These are phyloP conservation scores for Fusarium xylarioides DNA, from an alignment of 2,329 filamentous ascomycete species.

Conservation along the genomic window DNA sequence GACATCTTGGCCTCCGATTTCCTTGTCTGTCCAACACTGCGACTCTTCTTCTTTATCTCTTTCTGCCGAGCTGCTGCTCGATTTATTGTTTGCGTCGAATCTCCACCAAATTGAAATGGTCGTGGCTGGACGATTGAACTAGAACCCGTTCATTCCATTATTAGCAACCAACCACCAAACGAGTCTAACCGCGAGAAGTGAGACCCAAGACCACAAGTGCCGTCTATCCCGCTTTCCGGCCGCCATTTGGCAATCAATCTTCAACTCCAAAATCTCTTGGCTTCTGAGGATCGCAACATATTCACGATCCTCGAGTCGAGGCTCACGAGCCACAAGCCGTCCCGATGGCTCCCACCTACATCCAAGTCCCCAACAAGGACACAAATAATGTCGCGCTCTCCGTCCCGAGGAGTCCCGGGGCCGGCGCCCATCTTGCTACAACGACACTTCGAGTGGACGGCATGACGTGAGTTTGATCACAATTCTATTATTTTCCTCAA, in stretches of 20 bases:
- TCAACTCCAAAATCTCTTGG: slow-evolving; percentile 10
- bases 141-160: slow-evolving; percentile 26
- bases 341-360: slow-evolving; percentile 62
- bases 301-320: slow-evolving; percentile 24
- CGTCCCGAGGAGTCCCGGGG: slow-evolving; percentile 45
- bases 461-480: slow-evolving; percentile 70
- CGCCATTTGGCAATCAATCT: not conserved
- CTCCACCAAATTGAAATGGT: slow-evolving; percentile 36
- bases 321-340: slow-evolving; percentile 26
- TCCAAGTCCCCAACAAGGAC: slow-evolving; percentile 57
- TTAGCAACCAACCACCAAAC: slow-evolving; percentile 29
- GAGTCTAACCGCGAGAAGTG: slow-evolving; percentile 27
- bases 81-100: slow-evolving; percentile 5
- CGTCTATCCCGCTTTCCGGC: slow-evolving; percentile 13
- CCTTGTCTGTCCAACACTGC: slow-evolving; percentile 2
- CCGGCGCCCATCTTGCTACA: slow-evolving; percentile 76
- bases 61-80: slow-evolving; percentile 30
- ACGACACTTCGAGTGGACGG: slow-evolving; percentile 92
- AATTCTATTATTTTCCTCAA: slow-evolving; percentile 5
- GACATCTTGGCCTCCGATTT: slow-evolving; percentile 7
- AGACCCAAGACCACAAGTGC: slow-evolving; percentile 3
- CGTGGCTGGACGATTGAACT: slow-evolving; percentile 32
- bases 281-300: slow-evolving; percentile 47
- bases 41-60: not conserved
- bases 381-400: slow-evolving; percentile 44